phyloP scores from a whole-genome alignment of 2,329 filamentous ascomycete genomes.

The Lasiodiplodia sp. region DNA sequence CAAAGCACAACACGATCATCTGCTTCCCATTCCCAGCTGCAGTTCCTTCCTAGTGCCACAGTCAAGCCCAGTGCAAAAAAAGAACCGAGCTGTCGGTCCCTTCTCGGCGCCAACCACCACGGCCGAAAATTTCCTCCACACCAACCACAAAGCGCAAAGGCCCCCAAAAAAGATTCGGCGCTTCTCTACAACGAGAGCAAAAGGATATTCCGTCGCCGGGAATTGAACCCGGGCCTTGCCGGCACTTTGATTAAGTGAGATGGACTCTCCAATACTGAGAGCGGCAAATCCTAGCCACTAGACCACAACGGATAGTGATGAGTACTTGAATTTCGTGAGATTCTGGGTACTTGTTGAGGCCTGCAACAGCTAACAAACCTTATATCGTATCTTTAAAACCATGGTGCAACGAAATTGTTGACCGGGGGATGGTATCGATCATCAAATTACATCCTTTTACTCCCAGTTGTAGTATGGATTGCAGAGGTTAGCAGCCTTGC shows the following conservation, averaged over 20 bases:
- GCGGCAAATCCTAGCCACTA: conserved; percentile 16
- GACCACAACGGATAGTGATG: conserved; percentile 11
- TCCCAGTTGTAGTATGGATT: too few species aligned
- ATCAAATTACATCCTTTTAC: too few species aligned
- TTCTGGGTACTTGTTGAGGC: not conserved
- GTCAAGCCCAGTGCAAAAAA: not conserved
- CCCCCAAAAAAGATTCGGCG: not conserved
- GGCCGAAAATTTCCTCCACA: not conserved
- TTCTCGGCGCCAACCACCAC: not conserved
- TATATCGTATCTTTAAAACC: not conserved
- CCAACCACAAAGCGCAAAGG: not conserved
- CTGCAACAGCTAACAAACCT: not conserved
- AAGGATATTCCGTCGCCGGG: conserved; percentile 6
- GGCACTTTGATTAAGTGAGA: conserved; percentile 8
- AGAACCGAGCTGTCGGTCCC: not conserved
- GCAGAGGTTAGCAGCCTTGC: too few species aligned
- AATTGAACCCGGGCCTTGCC: conserved; percentile 15
- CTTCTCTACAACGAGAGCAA: not conserved
- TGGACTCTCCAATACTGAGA: conserved; percentile 6
- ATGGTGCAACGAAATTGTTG: too few species aligned
- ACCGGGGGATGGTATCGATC: too few species aligned
- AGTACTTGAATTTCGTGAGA: not conserved
- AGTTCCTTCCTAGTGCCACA: not conserved
- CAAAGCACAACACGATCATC: too few species aligned
- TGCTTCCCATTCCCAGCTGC: not conserved